Conservation (phyloP, 768 basidiomycete species). For the Antrodiella citrinella region DNA sequence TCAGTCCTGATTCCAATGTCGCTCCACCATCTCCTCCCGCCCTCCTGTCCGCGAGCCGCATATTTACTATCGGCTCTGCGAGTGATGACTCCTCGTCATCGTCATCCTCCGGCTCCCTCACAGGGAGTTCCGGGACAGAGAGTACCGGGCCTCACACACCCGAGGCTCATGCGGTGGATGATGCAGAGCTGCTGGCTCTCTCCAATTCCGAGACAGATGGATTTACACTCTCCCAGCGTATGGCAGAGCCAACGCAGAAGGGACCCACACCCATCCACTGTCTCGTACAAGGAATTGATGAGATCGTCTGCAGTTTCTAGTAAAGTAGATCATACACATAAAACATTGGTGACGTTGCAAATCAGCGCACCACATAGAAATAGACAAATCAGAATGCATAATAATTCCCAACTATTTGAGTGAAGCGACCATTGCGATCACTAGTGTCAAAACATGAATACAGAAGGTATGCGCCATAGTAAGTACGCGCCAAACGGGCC, state of each 20-base stretch:
- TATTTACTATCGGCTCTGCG: slow-evolving; percentile 7
- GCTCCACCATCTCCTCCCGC: neutral
- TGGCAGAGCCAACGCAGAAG: no score
- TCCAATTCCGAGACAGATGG: neutral
- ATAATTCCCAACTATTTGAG: no score
- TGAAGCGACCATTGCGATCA: no score
- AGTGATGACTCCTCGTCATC: neutral
- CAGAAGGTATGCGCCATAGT: neutral
- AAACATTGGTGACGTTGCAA: neutral
- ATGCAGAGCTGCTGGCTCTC: neutral
- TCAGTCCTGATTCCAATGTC: neutral
- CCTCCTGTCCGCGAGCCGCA: neutral
- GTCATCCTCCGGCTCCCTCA: neutral
- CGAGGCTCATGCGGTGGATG: neutral
- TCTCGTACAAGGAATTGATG: neutral
- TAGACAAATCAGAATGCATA: neutral
- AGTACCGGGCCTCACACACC: slow-evolving; percentile 15
- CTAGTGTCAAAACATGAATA: neutral
- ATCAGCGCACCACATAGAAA: neutral
- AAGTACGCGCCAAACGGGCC: no score
- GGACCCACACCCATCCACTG: neutral
- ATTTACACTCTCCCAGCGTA: neutral
- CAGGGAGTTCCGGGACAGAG: slow-evolving; percentile 3
- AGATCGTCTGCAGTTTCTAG: neutral
- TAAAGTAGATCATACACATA: neutral